These are phyloP conservation scores for Irpex lacteus DNA, from an alignment of 1,284 basidiomycete species.

Conservation along the genomic window DNA sequence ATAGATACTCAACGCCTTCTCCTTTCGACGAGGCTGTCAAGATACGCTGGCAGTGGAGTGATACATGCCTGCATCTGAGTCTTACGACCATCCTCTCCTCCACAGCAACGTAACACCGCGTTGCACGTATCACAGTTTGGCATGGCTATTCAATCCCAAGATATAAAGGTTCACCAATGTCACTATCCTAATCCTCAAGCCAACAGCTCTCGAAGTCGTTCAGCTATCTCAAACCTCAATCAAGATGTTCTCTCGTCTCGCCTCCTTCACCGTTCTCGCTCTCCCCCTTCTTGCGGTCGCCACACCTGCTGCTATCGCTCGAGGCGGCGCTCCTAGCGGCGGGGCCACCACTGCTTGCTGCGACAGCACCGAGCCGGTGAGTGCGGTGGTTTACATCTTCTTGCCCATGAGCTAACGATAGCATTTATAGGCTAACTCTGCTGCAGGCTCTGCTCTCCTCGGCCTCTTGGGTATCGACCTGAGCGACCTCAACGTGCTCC, in stretches of 20 bases:
- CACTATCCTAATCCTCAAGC: neutral
- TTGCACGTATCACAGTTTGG: neutral
- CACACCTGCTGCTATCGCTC: conserved; percentile 10
- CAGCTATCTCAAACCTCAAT: neutral
- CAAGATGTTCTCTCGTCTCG: conserved; percentile 14
- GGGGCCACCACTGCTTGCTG: conserved; percentile 10
- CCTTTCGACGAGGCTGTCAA: neutral
- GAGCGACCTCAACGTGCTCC: conserved; percentile 8
- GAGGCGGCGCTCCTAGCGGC: neutral
- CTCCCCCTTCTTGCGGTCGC: conserved; percentile 13
- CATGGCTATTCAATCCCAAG: neutral
- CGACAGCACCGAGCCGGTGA: conserved; percentile 3
- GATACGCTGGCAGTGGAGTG: neutral
- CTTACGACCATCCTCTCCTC: neutral
- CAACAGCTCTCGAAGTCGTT: conserved; percentile 2
- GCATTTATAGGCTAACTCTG: conserved; percentile 6
- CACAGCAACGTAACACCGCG: neutral
- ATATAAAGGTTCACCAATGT: neutral
- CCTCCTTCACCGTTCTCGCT: conserved; percentile 3
- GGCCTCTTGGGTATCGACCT: conserved; percentile 3
- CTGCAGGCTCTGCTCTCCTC: neutral
- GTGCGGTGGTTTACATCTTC: neutral
- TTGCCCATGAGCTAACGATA: neutral
- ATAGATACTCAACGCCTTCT: no score
- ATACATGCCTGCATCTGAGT: neutral